A percentile compares a stretch with the other conserved stretches of the same genome.
phyloP scores from a whole-genome alignment of 257 asterid species.

The Eustoma russellianum region DNA sequence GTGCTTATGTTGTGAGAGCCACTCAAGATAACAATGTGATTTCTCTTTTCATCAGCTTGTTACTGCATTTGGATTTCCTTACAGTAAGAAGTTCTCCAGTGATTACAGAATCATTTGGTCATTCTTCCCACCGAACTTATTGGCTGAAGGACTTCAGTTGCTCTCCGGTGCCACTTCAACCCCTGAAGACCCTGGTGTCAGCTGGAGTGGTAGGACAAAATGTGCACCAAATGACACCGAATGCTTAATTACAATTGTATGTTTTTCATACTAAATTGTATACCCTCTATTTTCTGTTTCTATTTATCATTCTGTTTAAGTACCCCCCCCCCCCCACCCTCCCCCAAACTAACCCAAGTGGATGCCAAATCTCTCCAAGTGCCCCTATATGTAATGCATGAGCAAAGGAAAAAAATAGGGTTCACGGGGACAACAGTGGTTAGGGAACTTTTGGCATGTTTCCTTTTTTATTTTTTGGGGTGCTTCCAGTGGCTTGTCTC shows the following conservation, averaged over 20 bases:
- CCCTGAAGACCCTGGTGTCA: conserved; percentile 80
- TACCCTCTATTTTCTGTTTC: not conserved
- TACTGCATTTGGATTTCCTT: conserved; percentile 80
- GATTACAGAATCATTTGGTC: conserved; percentile 61
- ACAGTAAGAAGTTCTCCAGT: conserved; percentile 30
- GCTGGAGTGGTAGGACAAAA: conserved; percentile 66
- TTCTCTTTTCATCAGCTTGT: conserved; percentile 43
- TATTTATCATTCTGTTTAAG: too few relatives aligned
- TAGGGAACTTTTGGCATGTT: too few relatives aligned
- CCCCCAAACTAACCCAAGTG: too few relatives aligned
- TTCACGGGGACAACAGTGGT: too few relatives aligned
- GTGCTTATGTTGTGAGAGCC: not conserved
- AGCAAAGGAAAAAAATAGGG: too few relatives aligned
- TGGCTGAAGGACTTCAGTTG: conserved; percentile 65
- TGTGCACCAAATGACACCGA: conserved; percentile 70
- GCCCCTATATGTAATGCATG: too few relatives aligned
- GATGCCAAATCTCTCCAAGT: too few relatives aligned
- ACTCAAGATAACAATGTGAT: conserved; percentile 12
- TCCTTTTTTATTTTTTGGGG: not conserved
- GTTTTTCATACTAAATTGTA: conserved; percentile 4
- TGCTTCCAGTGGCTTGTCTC: conserved; percentile 2
- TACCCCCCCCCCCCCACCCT: too few relatives aligned
- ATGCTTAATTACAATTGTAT: conserved; percentile 63
- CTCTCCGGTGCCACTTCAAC: conserved; percentile 70
- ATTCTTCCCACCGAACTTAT: conserved; percentile 81